Base-by-base conservation (phyloP, 1,139 yeast species). In the Chernovozyma aurita region DNA sequence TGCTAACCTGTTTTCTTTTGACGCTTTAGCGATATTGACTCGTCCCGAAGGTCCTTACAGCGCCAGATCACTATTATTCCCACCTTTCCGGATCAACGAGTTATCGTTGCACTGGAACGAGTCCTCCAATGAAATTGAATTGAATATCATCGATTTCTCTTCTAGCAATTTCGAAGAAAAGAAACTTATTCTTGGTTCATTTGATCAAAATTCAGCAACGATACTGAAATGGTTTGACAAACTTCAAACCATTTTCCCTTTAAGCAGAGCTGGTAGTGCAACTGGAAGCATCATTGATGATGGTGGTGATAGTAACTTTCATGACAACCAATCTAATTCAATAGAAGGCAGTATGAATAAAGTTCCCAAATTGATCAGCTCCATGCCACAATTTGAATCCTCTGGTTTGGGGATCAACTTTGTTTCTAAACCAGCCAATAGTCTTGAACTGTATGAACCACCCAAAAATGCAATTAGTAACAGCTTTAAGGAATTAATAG, bases 81-180 rank as follows among this genome's bases (percentile, higher is more conserved):
- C 75, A n/a, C 76, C 76, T 2, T 68, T 66, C 43, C 48, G 68
- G 41, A 34, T 52, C 28, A 57, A 56, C 36, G 69, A 63, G 36
- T 47, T 62, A 16, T 47, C 61, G 2, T 42, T 59, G 13, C 39
- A 47, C 57, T 39, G 51, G 55, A 21, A 28, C 40, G 8, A 35
- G 31, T 18, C 26, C 2, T 18, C 31, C 9, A 32, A 42, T 17
- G 41, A 36, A 25, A 33, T 41, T 14, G 16, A 13, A 14, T 31
- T 37, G 12, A 16, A 22, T 2, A 30, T 32, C 27, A 28, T 37
- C 3, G 34, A 37, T 15, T 37, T 25, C 31, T 13, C 35, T 9
- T 21, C 21, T 17, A 17, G 15, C 20, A 9, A 18, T 12, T 26
- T 26, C 9, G 12, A 26, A 16, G 28, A 13, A 8, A 13, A 26